Conservation (phyloP, 768 basidiomycete genomes). For the Ramaria rubella region DNA sequence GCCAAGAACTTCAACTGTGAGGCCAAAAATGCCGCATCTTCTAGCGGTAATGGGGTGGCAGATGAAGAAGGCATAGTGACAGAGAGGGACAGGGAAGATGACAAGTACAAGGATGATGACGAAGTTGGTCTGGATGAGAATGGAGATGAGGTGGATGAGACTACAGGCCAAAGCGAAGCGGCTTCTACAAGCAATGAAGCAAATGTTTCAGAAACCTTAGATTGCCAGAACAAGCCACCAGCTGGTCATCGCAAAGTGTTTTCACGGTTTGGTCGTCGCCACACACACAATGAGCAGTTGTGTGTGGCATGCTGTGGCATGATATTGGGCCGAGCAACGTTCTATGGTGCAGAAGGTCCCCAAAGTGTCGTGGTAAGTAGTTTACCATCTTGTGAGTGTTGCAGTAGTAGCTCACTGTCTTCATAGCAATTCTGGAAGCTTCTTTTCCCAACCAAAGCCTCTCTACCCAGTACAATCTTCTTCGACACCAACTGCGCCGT, state of each 20-base stretch:
- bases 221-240: constrained; percentile 1
- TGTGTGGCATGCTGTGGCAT: constrained; percentile 29
- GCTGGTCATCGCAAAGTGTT: constrained; percentile 19
- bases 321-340: constrained; percentile 24
- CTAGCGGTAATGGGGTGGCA: too few species aligned
- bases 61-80: too few species aligned
- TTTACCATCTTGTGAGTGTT: background rate
- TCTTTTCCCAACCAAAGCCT: constrained; percentile 20
- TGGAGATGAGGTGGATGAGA: background rate
- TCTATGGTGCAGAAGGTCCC: constrained; percentile 28
- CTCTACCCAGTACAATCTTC: constrained; percentile 22
- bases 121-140: background rate
- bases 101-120: background rate
- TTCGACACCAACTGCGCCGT: constrained; percentile 26
- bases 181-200: too few species aligned
- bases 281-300: constrained; percentile 31
- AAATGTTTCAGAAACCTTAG: constrained; percentile 22
- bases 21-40: background rate
- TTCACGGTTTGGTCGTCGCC: constrained; percentile 24
- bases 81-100: constrained; percentile 15
- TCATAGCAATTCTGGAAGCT: constrained; percentile 21
- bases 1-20: constrained; percentile 15
- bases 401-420: background rate
- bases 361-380: constrained; percentile 23
- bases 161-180: too few species aligned